These are phyloP conservation scores for Truncatella angustata DNA, from an alignment of 2,329 filamentous ascomycete genomes.

Conservation along the genomic window DNA sequence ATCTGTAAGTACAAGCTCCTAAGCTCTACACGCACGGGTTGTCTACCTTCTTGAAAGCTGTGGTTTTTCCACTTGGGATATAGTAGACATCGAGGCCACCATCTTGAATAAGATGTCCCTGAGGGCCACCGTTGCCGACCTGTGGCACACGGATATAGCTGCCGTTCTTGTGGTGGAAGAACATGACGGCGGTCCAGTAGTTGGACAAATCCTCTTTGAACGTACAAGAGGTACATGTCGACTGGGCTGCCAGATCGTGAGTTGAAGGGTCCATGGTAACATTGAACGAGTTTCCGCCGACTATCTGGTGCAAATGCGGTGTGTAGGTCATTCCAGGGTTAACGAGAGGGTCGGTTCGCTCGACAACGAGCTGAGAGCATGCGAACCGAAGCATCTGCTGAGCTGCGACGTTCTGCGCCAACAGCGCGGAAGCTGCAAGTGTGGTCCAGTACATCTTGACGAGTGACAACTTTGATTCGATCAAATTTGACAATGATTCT, in stretches of 20 bases:
- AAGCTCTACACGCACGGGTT: not conserved
- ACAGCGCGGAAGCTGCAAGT: slow-evolving; percentile 28
- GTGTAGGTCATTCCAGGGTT: slow-evolving; percentile 43
- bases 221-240: slow-evolving; percentile 42
- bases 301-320: slow-evolving; percentile 46
- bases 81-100: slow-evolving; percentile 44
- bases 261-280: slow-evolving; percentile 37
- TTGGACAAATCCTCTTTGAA: slow-evolving; percentile 44
- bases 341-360: slow-evolving; percentile 44
- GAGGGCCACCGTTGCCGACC: slow-evolving; percentile 42
- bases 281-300: slow-evolving; percentile 45
- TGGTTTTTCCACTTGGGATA: slow-evolving; percentile 40
- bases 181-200: slow-evolving; percentile 47
- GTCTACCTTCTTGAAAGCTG: slow-evolving; percentile 38
- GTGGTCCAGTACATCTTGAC: slow-evolving; percentile 30
- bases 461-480: not conserved
- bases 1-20: not conserved
- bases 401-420: slow-evolving; percentile 28
- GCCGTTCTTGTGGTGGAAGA: slow-evolving; percentile 42
- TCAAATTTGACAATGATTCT: not conserved
- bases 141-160: slow-evolving; percentile 42
- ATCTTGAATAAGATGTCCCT: slow-evolving; percentile 41
- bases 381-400: slow-evolving; percentile 45
- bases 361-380: slow-evolving; percentile 46
- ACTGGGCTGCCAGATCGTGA: slow-evolving; percentile 33